A percentile compares a stretch with the other conserved stretches of the same genome.
phyloP scores from a whole-genome alignment of 176 grass and related monocot genomes.

The Secale cereale region DNA sequence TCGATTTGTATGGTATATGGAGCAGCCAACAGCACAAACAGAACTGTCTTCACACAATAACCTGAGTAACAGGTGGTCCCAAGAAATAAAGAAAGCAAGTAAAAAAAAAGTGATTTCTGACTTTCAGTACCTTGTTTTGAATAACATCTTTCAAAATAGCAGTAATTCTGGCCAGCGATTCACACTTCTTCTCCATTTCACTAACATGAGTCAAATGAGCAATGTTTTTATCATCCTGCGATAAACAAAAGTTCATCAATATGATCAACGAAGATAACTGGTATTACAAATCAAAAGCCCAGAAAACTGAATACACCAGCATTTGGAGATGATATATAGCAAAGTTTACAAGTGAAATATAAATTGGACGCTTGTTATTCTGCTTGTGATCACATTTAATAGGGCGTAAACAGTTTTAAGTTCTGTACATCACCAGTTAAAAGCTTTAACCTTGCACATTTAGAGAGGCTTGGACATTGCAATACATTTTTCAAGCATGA shows the following conservation, averaged over 20 bases:
- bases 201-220: slow-evolving; percentile 96
- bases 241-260: slow-evolving; percentile 28
- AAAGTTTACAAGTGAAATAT: not conserved
- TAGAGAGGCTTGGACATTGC: not conserved
- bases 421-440: not conserved
- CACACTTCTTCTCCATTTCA: slow-evolving; percentile 99
- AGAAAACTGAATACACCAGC: not conserved
- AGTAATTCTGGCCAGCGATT: slow-evolving; percentile 95
- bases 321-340: slow-evolving; percentile 13
- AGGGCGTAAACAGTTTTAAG: not conserved
- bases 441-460: not conserved
- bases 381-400: not conserved
- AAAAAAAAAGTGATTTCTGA: slow-evolving; percentile 5
- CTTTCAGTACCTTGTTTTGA: slow-evolving; percentile 87
- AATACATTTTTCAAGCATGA: not conserved
- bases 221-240: slow-evolving; percentile 97
- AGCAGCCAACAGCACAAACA: not conserved
- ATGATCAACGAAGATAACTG: not conserved
- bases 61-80: not conserved
- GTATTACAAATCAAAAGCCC: slow-evolving; percentile 5
- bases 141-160: slow-evolving; percentile 99
- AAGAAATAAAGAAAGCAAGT: not conserved
- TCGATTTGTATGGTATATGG: not conserved
- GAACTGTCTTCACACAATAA: not conserved
- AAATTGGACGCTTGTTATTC: not conserved